Evolutionary conservation across 140 eudicot species (phyloP).

Genomic region (Anethum foeniculum): DNA sequence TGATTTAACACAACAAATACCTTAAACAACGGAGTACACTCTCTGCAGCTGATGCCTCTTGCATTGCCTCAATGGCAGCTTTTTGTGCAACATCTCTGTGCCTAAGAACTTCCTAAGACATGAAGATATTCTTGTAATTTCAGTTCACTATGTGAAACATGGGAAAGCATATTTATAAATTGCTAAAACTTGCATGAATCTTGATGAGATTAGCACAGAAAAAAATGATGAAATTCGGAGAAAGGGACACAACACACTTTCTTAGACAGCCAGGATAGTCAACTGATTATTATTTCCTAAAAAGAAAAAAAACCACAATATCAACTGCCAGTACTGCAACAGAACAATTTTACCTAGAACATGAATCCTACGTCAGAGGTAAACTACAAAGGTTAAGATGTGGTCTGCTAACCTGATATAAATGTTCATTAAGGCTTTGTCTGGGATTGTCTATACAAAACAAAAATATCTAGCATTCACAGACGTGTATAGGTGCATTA

Average conservation of each 20-base stretch:
- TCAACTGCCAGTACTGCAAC: neutral
- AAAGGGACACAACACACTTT: neutral
- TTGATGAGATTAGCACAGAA: neutral
- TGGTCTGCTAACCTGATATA: neutral
- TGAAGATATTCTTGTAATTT: neutral
- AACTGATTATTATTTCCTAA: neutral
- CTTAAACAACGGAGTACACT: slow-evolving; percentile 72
- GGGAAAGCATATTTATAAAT: neutral
- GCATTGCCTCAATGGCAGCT: slow-evolving; percentile 86
- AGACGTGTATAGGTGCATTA: neutral
- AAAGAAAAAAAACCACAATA: neutral
- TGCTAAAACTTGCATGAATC: neutral
- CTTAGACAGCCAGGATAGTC: neutral
- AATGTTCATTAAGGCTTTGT: neutral
- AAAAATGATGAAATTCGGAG: neutral
- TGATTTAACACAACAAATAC: slow-evolving; percentile 24
- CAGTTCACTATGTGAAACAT: neutral
- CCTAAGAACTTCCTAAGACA: slow-evolving; percentile 67
- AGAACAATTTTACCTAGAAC: neutral
- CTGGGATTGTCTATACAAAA: neutral
- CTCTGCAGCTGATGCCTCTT: slow-evolving; percentile 88
- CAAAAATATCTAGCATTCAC: neutral
- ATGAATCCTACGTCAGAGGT: neutral
- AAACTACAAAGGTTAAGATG: neutral
- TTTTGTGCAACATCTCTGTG: slow-evolving; percentile 80